Evolutionary conservation across 2,329 filamentous ascomycete genomes (phyloP).

Genomic region (Pseudopyricularia cyperi): DNA sequence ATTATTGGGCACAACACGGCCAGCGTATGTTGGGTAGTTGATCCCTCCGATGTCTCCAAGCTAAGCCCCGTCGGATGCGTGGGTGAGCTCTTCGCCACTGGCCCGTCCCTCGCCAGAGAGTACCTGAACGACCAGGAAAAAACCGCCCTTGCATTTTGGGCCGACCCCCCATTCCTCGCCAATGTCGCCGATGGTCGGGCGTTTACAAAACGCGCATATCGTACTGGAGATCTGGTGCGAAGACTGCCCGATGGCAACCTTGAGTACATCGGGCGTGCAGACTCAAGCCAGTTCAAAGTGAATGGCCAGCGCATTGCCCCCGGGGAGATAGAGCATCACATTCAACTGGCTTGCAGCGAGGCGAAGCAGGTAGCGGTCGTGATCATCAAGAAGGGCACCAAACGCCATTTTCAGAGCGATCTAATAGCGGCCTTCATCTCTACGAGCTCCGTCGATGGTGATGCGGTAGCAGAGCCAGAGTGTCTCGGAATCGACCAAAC

Average conservation of each 20-base stretch:
- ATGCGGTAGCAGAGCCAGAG: background rate
- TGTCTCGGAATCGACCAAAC: background rate
- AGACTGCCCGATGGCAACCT: conserved; percentile 8
- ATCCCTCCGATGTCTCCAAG: background rate
- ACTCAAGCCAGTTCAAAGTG: conserved; percentile 14
- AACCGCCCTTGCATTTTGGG: conserved; percentile 7
- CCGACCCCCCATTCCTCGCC: conserved; percentile 11
- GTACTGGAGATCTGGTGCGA: conserved; percentile 13
- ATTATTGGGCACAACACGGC: background rate
- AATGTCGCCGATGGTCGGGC: conserved; percentile 1
- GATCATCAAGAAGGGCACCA: background rate
- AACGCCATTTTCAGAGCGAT: background rate
- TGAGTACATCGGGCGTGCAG: conserved; percentile 12
- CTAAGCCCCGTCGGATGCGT: background rate
- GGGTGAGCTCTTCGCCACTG: conserved; percentile 28
- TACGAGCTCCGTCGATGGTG: background rate
- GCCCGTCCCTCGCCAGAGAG: conserved; percentile 27
- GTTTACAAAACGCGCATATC: conserved; percentile 8
- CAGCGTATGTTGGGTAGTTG: background rate
- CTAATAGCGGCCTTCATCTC: background rate
- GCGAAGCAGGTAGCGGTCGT: background rate
- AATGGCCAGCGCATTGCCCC: conserved; percentile 4
- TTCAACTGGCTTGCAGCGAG: background rate
- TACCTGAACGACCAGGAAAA: conserved; percentile 21
- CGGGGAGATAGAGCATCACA: background rate